phyloP scores from a whole-genome alignment of 345 rosid genomes.

The Salix purpurea region DNA sequence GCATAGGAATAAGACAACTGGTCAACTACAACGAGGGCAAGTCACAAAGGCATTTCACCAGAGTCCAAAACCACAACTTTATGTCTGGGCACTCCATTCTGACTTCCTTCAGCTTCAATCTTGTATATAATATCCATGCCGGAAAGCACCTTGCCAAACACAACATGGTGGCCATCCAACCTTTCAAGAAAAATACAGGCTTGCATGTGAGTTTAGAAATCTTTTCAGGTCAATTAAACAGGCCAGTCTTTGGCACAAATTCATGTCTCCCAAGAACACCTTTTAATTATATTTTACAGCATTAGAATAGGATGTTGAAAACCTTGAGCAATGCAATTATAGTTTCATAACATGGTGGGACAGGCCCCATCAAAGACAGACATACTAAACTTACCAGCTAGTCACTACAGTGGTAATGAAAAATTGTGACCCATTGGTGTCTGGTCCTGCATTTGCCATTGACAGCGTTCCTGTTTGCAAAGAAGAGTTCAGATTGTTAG shows the following conservation, averaged over 20 bases:
- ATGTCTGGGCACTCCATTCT: constrained; percentile 68
- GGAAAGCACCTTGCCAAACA: constrained; percentile 82
- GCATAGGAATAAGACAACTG: background rate
- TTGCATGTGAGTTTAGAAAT: background rate
- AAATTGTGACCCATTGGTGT: constrained; percentile 92
- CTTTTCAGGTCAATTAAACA: background rate
- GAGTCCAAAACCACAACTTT: constrained; percentile 74
- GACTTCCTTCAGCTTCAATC: constrained; percentile 83
- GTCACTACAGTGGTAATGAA: constrained; percentile 82
- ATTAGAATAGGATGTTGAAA: background rate
- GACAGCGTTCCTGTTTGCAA: constrained; percentile 56
- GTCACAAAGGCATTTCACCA: constrained; percentile 73
- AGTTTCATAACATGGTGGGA: background rate
- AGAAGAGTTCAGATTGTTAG: background rate
- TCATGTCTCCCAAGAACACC: background rate
- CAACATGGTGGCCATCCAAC: constrained; percentile 93
- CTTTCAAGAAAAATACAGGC: constrained; percentile 24
- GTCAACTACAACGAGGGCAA: background rate
- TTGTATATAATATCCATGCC: constrained; percentile 92
- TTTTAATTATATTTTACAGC: background rate
- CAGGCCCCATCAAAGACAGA: background rate
- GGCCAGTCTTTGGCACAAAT: background rate
- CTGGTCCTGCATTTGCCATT: constrained; percentile 93
- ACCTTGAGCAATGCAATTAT: background rate
- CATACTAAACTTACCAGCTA: constrained; percentile 51